Evolutionary conservation across 345 rosid species (phyloP).

Genomic region (thale cress (Arabidopsis thaliana)): TAIR10.1 NC_003074.8:5780501-5781000

Average conservation of each 20-base stretch:
- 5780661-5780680: background rate
- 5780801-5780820: no score
- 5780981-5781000: slow-evolving; percentile 5
- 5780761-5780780: no score
- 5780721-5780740: background rate
- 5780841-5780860: background rate
- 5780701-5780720: background rate
- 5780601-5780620: background rate
- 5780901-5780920: no score
- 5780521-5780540: background rate
- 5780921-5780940: slow-evolving; percentile 2
- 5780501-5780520: background rate
- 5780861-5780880: background rate
- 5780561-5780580: background rate
- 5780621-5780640: background rate
- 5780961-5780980: slow-evolving; percentile 25
- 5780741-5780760: no score
- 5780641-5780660: background rate
- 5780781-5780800: no score
- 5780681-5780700: no score
- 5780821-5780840: background rate
- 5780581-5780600: no score
- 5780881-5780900: no score
- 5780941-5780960: background rate
- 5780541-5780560: background rate